Base-by-base conservation (phyloP, 306 rosid species). In the Myrica gale region DNA sequence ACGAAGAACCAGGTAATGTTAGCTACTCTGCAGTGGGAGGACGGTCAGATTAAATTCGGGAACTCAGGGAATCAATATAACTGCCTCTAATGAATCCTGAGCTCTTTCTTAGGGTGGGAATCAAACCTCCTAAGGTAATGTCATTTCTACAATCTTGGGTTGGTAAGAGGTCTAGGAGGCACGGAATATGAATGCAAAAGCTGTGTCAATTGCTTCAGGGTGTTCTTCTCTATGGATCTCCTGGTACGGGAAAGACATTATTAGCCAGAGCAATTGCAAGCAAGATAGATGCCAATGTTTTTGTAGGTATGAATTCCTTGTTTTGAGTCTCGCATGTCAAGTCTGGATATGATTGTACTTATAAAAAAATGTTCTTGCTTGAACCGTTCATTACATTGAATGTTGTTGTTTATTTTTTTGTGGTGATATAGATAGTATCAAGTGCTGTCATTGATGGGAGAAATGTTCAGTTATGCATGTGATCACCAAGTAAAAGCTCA, bases 1-100 rank as follows among this genome's bases (percentile, higher is more conserved):
- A 85, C 67, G 89, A 88, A 77, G 89, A 88, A 73, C 89, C 89
- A 4, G 92, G 89, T n/a, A 88, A 88, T 85, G 82, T 88, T 74
- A 88, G 89, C 76, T 85, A 88, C 79, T 88, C 92, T 9, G 92
- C 87, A 0, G 89, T 88, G 17, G 91, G 91, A 17, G 91, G 91
- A 46, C 76, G 85, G 42, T 84, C 89, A 41, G 91, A 85, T 57
- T 89, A 88, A 78, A 85, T 88, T 57, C 78, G 89, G 69, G 89
- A 88, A 72, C 76, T 88, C 73, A 85, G 92, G 78, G 92, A 88
- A 60, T 85, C 88, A 9, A 83, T 88, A 32, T 88, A 88, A 71
- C 62, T 88, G 62, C 92, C 92, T 74, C 83, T 88, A 48, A 88
- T 80, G 92, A 88, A 88, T 60, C 89, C 92, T 63, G 92, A 88